Evolutionary conservation across 495 filamentous ascomycete species (phyloP), one percentile per base, ranked within the genome.

Genomic region (Penicillium paxilli): DNA sequence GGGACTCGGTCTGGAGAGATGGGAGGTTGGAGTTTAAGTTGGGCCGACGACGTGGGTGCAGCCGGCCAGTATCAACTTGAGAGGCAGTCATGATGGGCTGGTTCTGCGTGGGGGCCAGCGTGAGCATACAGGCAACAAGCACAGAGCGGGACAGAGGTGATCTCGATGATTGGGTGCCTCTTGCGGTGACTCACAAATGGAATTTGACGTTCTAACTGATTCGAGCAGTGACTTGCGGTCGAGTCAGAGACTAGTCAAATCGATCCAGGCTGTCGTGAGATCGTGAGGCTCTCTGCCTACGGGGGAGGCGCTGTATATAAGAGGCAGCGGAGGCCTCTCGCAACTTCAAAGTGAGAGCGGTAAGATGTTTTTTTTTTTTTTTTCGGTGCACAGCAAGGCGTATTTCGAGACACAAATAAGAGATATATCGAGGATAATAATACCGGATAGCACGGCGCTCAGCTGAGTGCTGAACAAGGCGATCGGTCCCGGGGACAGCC

Each of bases 41-140:
- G 25, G 64, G 62, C 41, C 70, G 71, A 23, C 72, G 67, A 33
- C 71, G 71, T 26, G 69, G 71, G 49, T 74, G 67, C 41, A 62
- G 26, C 55, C 66, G 66, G 42, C 51, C 32, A 26, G 58, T 23
- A 28, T 67, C 59, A 44, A 56, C 55, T 38, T 65, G 63, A 21
- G 58, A 23, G 25, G 57, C 47, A 28, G 63, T 59, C 65, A 67
- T 70, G 48, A 58, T 56, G 47, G 55, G 47, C 24, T 49, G 20
- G 44, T 55, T 51, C 54, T 60, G 26, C 37, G 42, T 44, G n/a
- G 40, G 24, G 19, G 11, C 24, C 51, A 33, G 49, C 35, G 20
- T 63, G 58, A 66, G 63, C 35, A 24, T 16, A 46, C 10, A 40
- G 11, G 25, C 16, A 45, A 23, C 33, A 48, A 23, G 44, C 49